phyloP scores from a whole-genome alignment of 208 protist species.

The Vickermania ingenoplastis region DNA sequence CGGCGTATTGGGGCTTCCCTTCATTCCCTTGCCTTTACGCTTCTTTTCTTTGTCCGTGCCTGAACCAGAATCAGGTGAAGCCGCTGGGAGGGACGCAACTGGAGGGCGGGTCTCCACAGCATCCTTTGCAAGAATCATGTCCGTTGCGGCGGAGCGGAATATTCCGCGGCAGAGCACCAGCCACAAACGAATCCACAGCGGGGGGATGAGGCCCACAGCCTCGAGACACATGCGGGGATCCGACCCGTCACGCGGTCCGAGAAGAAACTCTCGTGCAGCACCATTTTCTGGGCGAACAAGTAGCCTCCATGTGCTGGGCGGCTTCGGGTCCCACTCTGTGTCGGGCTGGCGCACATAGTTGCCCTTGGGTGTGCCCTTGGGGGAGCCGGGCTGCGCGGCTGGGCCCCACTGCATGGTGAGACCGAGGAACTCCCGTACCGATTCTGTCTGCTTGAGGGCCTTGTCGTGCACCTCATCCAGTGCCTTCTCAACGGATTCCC shows the following conservation, averaged over 20 bases:
- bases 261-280: no score
- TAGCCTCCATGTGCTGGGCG: neutral
- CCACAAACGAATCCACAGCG: conserved; percentile 45
- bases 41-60: no score
- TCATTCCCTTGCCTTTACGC: no score
- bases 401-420: conserved; percentile 13
- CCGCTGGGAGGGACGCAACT: no score
- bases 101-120: no score
- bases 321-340: neutral
- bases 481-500: conserved; percentile 13
- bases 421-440: conserved; percentile 35
- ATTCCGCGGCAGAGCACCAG: conserved; percentile 29
- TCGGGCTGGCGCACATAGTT: neutral
- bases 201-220: conserved; percentile 25
- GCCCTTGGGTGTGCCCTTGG: neutral
- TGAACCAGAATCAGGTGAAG: no score
- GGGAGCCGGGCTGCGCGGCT: neutral
- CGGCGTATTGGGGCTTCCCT: no score
- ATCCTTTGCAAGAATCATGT: neutral
- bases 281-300: neutral
- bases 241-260: neutral
- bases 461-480: conserved; percentile 21
- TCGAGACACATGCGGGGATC: neutral
- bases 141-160: conserved; percentile 12
- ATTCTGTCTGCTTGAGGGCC: conserved; percentile 24